Base-by-base conservation (phyloP, 2,329 filamentous ascomycete genomes). In the Emmonsia crescens region DNA sequence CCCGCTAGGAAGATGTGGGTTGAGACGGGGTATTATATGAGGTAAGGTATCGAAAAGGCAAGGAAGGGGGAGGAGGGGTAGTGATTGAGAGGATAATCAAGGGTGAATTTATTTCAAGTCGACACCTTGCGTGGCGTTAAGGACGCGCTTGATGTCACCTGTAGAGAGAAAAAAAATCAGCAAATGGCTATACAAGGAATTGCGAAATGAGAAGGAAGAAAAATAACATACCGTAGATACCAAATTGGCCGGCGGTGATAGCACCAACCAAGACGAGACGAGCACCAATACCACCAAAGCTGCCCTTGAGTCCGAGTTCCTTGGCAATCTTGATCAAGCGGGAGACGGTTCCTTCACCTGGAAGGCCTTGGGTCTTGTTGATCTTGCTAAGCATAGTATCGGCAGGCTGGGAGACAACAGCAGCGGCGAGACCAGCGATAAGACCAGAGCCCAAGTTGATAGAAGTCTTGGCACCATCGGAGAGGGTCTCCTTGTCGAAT, bases 341-440 rank as follows among this genome's bases (percentile, higher is more conserved):
- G 76, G 81, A 83, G 74, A 84, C 84, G 71, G 89, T 94, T 73
- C 90, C 85, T 82, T 95, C 89, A 82, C 90, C 90, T 68, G 90
- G 89, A 64, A 85, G 81, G 79, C 89, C 90, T 82, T 90, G 86
- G 79, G 88, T 90, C 88, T 94, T 94, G 88, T 95, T 95, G 83
- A 95, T 94, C 85, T 93, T 94, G 80, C 85, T 89, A 67, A 95
- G 86, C 90, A 95, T 95, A 74, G 90, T 95, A 77, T 95, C 90
- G 76, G 90, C 90, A 70, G 90, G 90, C 82, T 95, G 90, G 66
- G 90, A 95, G 75, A 95, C 84, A 71, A 93, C 76, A 74, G 90
- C 90, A 71, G 90, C 90, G 71, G 89, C 90, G 80, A 95, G 91
- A 83, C 91, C 84, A 61, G 91, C 91, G 62, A 92, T 84, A 68